Conservation (phyloP, 805 yeast genomes). For the Starmerella sp. region DNA sequence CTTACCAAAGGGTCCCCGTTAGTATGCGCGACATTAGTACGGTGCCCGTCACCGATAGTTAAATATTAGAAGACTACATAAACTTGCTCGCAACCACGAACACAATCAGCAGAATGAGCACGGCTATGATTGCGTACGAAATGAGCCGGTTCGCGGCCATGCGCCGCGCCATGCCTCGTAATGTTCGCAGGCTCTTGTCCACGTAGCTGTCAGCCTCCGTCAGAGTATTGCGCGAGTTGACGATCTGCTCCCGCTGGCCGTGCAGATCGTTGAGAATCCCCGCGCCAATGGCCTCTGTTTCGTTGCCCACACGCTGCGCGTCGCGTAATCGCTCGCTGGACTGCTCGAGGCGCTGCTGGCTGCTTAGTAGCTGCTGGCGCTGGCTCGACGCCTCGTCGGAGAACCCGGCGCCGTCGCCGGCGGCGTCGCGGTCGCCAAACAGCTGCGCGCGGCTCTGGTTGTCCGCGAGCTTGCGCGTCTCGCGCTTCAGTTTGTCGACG, state of each 20-base stretch:
- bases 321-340: constrained; percentile 75
- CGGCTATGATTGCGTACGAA: constrained; percentile 84
- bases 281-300: constrained; percentile 86
- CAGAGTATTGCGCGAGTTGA: constrained; percentile 73
- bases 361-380: constrained; percentile 66
- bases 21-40: too few relatives aligned
- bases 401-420: constrained; percentile 41
- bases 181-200: constrained; percentile 75
- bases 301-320: constrained; percentile 80
- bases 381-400: constrained; percentile 53
- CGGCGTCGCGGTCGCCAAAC: constrained; percentile 45
- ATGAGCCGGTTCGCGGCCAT: constrained; percentile 83
- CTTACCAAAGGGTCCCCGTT: too few relatives aligned
- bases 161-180: constrained; percentile 83
- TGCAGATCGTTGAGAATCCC: constrained; percentile 78
- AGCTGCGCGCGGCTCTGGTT: constrained; percentile 60
- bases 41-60: background rate
- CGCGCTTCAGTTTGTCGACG: constrained; percentile 44
- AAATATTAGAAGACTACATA: constrained; percentile 32
- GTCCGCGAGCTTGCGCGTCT: constrained; percentile 44
- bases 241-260: constrained; percentile 85
- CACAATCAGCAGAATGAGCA: constrained; percentile 66
- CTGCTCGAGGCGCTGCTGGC: constrained; percentile 70
- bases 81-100: constrained; percentile 78
- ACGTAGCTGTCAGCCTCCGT: constrained; percentile 88